A percentile compares a stretch with the other conserved stretches of the same genome.
phyloP scores from a whole-genome alignment of 2,329 filamentous ascomycete genomes.

The Fusarium pininemorale region DNA sequence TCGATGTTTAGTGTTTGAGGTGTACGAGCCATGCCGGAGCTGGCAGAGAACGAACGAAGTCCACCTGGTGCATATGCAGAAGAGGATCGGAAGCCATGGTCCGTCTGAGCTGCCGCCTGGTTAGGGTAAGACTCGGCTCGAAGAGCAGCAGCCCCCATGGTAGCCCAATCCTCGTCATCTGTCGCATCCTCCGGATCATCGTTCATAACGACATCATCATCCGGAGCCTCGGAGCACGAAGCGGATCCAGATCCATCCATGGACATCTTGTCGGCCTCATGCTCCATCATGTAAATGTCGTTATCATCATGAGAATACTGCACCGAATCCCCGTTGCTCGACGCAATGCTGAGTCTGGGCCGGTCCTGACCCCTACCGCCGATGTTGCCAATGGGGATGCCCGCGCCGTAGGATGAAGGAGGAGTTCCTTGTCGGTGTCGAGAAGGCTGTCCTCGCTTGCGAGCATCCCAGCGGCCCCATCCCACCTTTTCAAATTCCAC shows the following conservation, averaged over 20 bases:
- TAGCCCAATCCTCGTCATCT: slow-evolving; percentile 95
- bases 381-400: slow-evolving; percentile 66
- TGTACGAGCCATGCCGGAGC: slow-evolving; percentile 62
- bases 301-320: slow-evolving; percentile 77
- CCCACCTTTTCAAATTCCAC: slow-evolving; percentile 94
- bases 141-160: slow-evolving; percentile 85
- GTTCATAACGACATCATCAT: slow-evolving; percentile 72
- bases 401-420: slow-evolving; percentile 55
- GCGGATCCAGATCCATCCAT: slow-evolving; percentile 74
- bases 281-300: slow-evolving; percentile 75
- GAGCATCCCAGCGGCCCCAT: slow-evolving; percentile 96
- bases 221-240: slow-evolving; percentile 79
- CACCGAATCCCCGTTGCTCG: slow-evolving; percentile 75
- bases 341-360: slow-evolving; percentile 60
- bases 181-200: slow-evolving; percentile 87
- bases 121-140: slow-evolving; percentile 72
- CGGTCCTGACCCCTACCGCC: slow-evolving; percentile 57
- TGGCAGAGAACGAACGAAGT: slow-evolving; percentile 60
- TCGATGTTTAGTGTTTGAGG: slow-evolving; percentile 62
- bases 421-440: slow-evolving; percentile 56
- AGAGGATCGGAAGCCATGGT: slow-evolving; percentile 52
- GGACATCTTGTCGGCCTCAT: slow-evolving; percentile 96
- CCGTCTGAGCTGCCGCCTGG: slow-evolving; percentile 64
- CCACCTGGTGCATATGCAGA: slow-evolving; percentile 59
- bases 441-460: slow-evolving; percentile 71